Base-by-base conservation (phyloP, 2,329 filamentous ascomycete species). In the Aureobasidium leucospermi region DNA sequence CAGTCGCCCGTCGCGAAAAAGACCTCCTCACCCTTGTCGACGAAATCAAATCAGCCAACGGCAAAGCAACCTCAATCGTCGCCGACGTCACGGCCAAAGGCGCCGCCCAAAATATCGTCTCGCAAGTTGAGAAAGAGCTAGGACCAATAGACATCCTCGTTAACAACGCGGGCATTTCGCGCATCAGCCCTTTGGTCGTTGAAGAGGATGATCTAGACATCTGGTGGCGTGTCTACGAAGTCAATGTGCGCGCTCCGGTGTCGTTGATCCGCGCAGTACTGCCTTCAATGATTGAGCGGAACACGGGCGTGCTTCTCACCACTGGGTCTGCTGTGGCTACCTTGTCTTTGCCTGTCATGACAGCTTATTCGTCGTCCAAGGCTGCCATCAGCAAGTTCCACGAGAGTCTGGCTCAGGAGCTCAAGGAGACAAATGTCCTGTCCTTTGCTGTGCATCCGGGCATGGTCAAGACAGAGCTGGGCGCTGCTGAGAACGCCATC, bases 301-400 rank as follows among this genome's bases (percentile, higher is more conserved):
- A 63, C 28, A 62, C 49, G 3, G 65, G 63, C 13, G 51, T 62
- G 11, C 41, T 67, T 23, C 62, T 66, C 16, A 63, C 46, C 39
- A 61, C 63, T 10, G 43, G 41, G 45, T 63, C 63, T 3, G 56
- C 51, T 13, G 64, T 65, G 6, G 62, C 58, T 1, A 52, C 49
- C 4, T 23, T 52, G 8, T 42, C 49, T 10, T 52, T 65, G 0
- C 65, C 64, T 2, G 61, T 60, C 51, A 67, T 67, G 64, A 63
- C 63, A 1, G 66, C 65, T 8, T 66, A 67, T 42, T 48, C 63
- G 23, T 64, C 64, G 1, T 65, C 64, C 34, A 67, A 67, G 42
- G 65, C 65, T 2, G 65, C 66, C 34, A 64, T 67, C 39, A 61
- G 53, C 61, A 67, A 67, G 38, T 67, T 67, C 59, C 64, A 67